Base-by-base conservation (phyloP, 2,329 filamentous ascomycete genomes). In the Cladophialophora psammophila region DNA sequence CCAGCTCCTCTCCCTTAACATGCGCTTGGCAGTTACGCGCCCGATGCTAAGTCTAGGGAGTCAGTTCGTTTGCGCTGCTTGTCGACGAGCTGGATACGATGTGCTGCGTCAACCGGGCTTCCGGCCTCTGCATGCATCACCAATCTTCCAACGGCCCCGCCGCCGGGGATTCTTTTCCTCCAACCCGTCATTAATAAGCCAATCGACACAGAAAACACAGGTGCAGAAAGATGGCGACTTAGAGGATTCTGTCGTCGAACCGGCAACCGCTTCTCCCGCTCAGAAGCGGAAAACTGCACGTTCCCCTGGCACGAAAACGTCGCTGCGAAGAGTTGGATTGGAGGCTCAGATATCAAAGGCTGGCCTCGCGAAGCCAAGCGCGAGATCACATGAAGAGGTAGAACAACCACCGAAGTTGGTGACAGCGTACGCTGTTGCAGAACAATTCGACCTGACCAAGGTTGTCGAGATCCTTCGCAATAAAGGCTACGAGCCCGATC, bases 251-350 rank as follows among this genome's bases (percentile, higher is more conserved):
- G 10, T 15, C 26, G 5, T 55, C 15, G 59, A 61, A 4, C 18
- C 45, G 13, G 31, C 53, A 35, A 53, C 60, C 32, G 26, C 60
- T 20, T 35, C 60, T 1, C 42, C 52, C 53, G 77, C 78, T 18
- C 75, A 80, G 72, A 83, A 82, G 74, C 82, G 83, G 64, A 85
- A 86, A 70, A 76, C 78, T 6, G 74, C 77, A n/a, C 79, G 85
- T 68, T 80, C 81, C 31, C 81, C 85, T 3, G 82, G 84, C 31
- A 81, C 87, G 53, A 91, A 93, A 72, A 91, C 90, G 69, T 95
- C 92, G 1, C 83, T 97, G 36, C 88, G 94, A 63, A 87, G 93
- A 66, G 93, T 96, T 12, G 93, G 94, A 36, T 91, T 93, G 18
- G 93, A 95, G 74, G 93, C 94, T 18, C 93, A 97, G 79, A 82